Evolutionary conservation across 306 rosid species (phyloP), one percentile per base, ranked within the genome.

Genomic region (Cicer chorassanicum): DNA sequence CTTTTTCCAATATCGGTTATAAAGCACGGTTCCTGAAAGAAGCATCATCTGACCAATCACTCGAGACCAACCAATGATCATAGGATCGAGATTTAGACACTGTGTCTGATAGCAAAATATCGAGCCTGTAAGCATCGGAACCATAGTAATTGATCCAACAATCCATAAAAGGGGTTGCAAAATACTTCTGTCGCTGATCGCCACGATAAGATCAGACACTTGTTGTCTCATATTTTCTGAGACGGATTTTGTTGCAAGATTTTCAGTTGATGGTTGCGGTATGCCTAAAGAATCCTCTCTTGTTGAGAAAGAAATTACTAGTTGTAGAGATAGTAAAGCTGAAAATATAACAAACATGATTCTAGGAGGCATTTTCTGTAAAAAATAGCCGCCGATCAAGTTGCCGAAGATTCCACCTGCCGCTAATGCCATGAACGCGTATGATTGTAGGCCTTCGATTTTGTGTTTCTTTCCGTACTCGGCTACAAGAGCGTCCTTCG

Each of bases 401-500:
- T 93, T 93, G 56, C 97, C 98, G 15, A 91, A 81, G 73, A 89
- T 85, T 84, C 94, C 98, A 75, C 98, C 97, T 6, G 85, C 83
- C 11, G 97, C 92, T 80, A 82, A 78, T 57, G 97, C 96, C 98
- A 93, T 93, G 68, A 88, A 88, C 48, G 96, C 89, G 36, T 91
- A 89, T 38, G 98, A 88, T 73, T 89, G 97, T 56, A 93, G 85
- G 62, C 97, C 91, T 14, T 83, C 80, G 6, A 88, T 80, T 75
- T 82, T 87, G 75, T 91, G 88, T 74, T 79, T 80, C 74, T 80
- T 86, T 34, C 97, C 98, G 54, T 88, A 91, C 63, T 93, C 98
- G 39, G 97, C 90, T 6, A 93, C 87, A 78, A 93, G 94, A 70
- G 97, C 98, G 85, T 93, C 98, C 70, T 91, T 89, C 42, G 96